A percentile compares a stretch with the other conserved stretches of the same genome.
Conservation (phyloP, 306 rosid species). For the Abrus pulchellus region DNA sequence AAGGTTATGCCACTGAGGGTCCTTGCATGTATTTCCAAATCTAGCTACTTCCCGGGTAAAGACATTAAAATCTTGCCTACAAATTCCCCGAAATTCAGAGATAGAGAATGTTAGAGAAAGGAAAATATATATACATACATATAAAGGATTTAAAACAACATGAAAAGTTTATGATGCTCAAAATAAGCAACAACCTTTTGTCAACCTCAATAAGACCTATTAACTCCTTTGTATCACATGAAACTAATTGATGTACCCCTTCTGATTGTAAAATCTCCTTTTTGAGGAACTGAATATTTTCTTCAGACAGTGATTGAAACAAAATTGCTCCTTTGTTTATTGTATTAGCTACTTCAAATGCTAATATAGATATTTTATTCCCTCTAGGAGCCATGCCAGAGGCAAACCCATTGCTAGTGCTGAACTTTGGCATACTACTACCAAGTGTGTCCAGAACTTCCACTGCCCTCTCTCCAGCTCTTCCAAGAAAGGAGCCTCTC, state of each 20-base stretch:
- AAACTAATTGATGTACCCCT: slow-evolving; percentile 73
- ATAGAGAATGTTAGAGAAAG: slow-evolving; percentile 13
- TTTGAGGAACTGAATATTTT: slow-evolving; percentile 73
- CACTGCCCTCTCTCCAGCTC: slow-evolving; percentile 77
- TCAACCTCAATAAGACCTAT: slow-evolving; percentile 74
- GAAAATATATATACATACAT: slow-evolving; percentile 1
- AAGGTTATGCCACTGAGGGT: slow-evolving; percentile 85
- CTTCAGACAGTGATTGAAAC: slow-evolving; percentile 81
- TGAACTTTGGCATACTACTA: slow-evolving; percentile 70
- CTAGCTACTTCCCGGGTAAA: slow-evolving; percentile 78
- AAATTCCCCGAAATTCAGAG: slow-evolving; percentile 46
- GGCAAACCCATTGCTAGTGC: slow-evolving; percentile 55
- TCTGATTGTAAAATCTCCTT: slow-evolving; percentile 71
- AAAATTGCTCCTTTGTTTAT: slow-evolving; percentile 74
- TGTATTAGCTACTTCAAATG: slow-evolving; percentile 98
- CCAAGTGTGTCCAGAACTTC: slow-evolving; percentile 81
- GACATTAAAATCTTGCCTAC: slow-evolving; percentile 77
- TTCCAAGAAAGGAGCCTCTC: slow-evolving; percentile 61
- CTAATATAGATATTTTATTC: slow-evolving; percentile 70
- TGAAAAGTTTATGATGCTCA: slow-evolving; percentile 18
- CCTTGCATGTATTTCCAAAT: slow-evolving; percentile 84
- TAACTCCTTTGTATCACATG: slow-evolving; percentile 74
- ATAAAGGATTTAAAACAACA: neutral
- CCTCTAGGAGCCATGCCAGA: slow-evolving; percentile 61
- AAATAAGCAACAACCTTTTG: slow-evolving; percentile 73